Evolutionary conservation across 108 stramenopile species (phyloP).

Genomic region (Pseudonitzschia multistriata): DNA sequence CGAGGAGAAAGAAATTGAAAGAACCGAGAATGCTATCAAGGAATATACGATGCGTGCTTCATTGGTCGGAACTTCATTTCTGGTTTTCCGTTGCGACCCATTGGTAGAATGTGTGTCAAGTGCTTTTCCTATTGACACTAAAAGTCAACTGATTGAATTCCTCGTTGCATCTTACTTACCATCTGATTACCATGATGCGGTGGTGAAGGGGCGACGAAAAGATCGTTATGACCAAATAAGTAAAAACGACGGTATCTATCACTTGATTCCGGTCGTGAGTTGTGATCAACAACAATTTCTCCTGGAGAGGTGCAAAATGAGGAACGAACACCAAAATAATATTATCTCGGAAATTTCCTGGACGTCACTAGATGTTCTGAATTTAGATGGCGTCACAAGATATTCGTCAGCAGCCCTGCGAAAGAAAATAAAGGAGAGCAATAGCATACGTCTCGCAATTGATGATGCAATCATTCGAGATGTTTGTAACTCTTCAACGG

Average conservation of each 20-base stretch:
- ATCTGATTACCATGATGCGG: conserved; percentile 2
- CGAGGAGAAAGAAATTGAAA: conserved; percentile 1
- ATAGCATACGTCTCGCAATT: conserved; percentile 25
- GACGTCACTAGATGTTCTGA: conserved; percentile 29
- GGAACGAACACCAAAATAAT: background rate
- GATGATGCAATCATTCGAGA: conserved; percentile 13
- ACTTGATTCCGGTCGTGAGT: conserved; percentile 33
- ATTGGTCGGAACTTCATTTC: conserved; percentile 42
- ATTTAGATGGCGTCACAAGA: conserved; percentile 27
- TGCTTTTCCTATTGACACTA: conserved; percentile 9
- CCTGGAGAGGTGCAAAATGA: conserved; percentile 24
- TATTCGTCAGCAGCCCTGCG: conserved; percentile 19
- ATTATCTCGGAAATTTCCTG: conserved; percentile 11
- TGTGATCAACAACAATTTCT: conserved; percentile 23
- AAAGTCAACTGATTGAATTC: conserved; percentile 31
- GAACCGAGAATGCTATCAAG: background rate
- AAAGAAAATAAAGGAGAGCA: conserved; percentile 20
- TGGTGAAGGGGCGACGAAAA: conserved; percentile 7
- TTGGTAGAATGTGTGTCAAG: conserved; percentile 16
- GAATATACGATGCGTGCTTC: conserved; percentile 34
- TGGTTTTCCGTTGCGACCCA: conserved; percentile 41
- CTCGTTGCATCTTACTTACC: conserved; percentile 44
- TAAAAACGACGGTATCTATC: conserved; percentile 31
- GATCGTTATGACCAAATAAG: conserved; percentile 6
- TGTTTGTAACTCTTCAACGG: background rate